Evolutionary conservation across 805 yeast genomes (phyloP), one percentile per base, ranked within the genome.

Genomic region (Ogataea naganishii): DNA sequence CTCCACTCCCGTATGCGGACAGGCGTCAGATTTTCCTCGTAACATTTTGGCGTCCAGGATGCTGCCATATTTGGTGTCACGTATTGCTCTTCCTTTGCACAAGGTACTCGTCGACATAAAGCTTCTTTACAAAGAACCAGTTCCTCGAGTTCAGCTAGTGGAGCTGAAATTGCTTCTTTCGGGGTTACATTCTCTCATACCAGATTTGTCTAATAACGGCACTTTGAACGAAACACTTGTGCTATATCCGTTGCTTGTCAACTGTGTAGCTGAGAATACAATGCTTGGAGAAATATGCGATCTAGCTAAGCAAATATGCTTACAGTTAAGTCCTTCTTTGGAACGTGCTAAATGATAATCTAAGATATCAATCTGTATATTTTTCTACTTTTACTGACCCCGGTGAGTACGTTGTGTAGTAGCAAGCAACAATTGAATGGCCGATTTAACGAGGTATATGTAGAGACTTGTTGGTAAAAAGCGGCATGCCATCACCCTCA

Each of bases 21-120:
- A 29, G 29, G 18, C 36, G 42, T 9, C 34, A 45, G 24, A 40
- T 41, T 25, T 21, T 30, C 28, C 18, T 15, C 28, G 27, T 14
- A 37, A 39, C 14, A 28, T 34, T 2, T 40, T 53, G 6, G 46
- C 47, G 4, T 41, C 40, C 3, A 38, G 50, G 2, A 37, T 70
- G 4, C 38, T 67, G 1, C 69, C 72, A 2, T 78, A 60, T 40
- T 60, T 82, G 19, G 51, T 72, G 0, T 62, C 75, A 13, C 62
- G 95, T 23, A 56, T 69, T 16, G 72, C 80, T 0, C 64, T 81
- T 36, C 66, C 73, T 0, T 53, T 88, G 25, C 63, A 80, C 32
- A 70, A 80, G 35, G 76, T 72, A 37, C 58, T 81, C 6, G 72
- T 79, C 11, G 86, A 81, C 39, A 69, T 66, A 29, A 68, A 64